Conservation (phyloP, 768 basidiomycete species). For the Boletellus ananiceps region DNA sequence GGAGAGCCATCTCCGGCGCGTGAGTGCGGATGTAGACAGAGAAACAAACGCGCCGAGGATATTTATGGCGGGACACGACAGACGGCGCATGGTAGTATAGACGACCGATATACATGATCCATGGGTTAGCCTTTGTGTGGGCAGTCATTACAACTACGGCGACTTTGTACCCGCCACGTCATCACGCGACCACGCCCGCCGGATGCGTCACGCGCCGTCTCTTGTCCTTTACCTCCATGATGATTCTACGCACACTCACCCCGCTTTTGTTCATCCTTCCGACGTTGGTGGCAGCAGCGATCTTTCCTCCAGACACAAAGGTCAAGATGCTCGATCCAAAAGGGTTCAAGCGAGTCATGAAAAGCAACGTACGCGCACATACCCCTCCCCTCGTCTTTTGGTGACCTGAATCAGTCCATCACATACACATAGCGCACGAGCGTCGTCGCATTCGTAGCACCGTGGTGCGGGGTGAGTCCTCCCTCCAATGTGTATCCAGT, state of each 20-base stretch:
- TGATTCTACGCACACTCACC: constrained; percentile 22
- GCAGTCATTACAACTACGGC: too few species aligned
- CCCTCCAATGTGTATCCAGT: neutral
- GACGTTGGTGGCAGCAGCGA: constrained; percentile 38
- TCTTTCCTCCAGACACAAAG: constrained; percentile 47
- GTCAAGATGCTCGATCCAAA: constrained; percentile 75
- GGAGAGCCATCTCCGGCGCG: constrained; percentile 39
- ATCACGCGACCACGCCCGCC: neutral
- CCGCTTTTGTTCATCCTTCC: constrained; percentile 28
- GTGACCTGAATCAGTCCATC: neutral
- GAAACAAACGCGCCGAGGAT: neutral
- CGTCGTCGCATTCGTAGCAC: constrained; percentile 89
- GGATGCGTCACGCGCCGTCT: neutral
- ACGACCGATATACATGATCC: neutral
- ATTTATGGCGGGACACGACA: too few species aligned
- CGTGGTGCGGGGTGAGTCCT: constrained; percentile 79
- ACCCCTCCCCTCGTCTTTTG: neutral
- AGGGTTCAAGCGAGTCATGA: constrained; percentile 68
- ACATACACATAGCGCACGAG: constrained; percentile 53
- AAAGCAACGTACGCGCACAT: constrained; percentile 56
- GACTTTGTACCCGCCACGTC: neutral
- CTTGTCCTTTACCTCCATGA: constrained; percentile 9
- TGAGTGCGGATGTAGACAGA: constrained; percentile 9
- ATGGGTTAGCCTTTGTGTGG: too few species aligned
- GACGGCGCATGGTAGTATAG: neutral